Evolutionary conservation across 805 yeast species (phyloP).

Genomic region (Pichia insulana): DNA sequence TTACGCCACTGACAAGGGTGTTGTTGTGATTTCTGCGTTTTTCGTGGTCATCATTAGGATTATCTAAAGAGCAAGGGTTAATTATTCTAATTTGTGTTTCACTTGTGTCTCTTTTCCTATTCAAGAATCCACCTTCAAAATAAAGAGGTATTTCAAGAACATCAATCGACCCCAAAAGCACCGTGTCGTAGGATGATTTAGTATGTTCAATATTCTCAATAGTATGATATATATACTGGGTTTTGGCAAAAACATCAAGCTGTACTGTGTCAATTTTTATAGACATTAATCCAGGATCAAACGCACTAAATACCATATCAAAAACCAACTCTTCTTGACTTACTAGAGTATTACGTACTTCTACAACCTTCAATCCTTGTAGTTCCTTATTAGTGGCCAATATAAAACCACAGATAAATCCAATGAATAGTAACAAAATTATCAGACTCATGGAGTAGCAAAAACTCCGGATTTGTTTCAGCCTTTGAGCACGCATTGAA

Average conservation of each 20-base stretch:
- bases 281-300: slow-evolving; percentile 79
- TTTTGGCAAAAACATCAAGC: slow-evolving; percentile 77
- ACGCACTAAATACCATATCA: slow-evolving; percentile 67
- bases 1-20: slow-evolving; percentile 4
- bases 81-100: slow-evolving; percentile 62
- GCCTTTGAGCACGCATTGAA: slow-evolving; percentile 23
- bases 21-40: slow-evolving; percentile 7
- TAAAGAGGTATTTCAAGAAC: slow-evolving; percentile 62
- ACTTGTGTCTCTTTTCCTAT: slow-evolving; percentile 48
- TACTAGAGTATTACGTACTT: slow-evolving; percentile 64
- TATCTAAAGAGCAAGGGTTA: slow-evolving; percentile 52
- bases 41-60: slow-evolving; percentile 9
- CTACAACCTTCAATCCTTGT: slow-evolving; percentile 49
- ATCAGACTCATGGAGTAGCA: slow-evolving; percentile 39
- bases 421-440: slow-evolving; percentile 50
- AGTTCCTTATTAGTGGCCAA: slow-evolving; percentile 83
- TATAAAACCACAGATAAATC: slow-evolving; percentile 76
- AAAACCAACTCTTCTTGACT: slow-evolving; percentile 81
- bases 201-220: neutral
- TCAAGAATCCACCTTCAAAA: slow-evolving; percentile 73
- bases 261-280: slow-evolving; percentile 58
- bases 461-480: slow-evolving; percentile 25
- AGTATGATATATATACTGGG: slow-evolving; percentile 33
- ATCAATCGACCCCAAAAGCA: slow-evolving; percentile 62
- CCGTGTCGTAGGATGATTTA: slow-evolving; percentile 33